Percentiles rank a stretch among this genome's conserved stretches.
Conservation (phyloP, 2,329 filamentous ascomycete species). For the Rutstroemia sydowiana region DNA sequence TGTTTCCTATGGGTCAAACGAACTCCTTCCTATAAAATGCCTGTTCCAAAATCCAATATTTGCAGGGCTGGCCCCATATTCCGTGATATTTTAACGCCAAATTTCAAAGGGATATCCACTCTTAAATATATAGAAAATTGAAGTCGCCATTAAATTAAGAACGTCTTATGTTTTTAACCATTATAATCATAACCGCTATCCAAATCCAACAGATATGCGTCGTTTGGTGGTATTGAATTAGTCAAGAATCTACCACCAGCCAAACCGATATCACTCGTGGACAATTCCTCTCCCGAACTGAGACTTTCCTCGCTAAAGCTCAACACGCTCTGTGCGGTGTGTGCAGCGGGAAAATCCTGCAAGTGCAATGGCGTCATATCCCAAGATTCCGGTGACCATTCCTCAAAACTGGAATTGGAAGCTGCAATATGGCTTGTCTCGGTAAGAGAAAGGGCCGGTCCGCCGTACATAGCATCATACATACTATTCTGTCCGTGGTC, state of each 20-base stretch:
- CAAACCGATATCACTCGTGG: slow-evolving; percentile 21
- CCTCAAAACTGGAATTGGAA: slow-evolving; percentile 23
- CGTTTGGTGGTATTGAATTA: background rate
- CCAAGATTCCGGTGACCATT: slow-evolving; percentile 54
- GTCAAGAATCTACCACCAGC: background rate
- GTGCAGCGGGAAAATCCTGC: slow-evolving; percentile 29
- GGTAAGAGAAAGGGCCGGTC: slow-evolving; percentile 36
- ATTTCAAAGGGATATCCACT: background rate
- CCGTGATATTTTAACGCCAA: slow-evolving; percentile 1
- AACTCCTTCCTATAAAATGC: background rate
- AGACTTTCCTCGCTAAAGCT: slow-evolving; percentile 55
- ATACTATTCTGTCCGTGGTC: slow-evolving; percentile 76
- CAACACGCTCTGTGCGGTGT: slow-evolving; percentile 44
- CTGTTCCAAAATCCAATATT: background rate
- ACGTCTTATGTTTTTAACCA: background rate
- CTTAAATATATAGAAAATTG: background rate
- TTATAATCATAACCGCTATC: background rate
- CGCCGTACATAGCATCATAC: slow-evolving; percentile 77
- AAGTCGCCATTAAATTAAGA: background rate
- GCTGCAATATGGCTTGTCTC: slow-evolving; percentile 10
- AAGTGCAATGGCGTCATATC: slow-evolving; percentile 32
- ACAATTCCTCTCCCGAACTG: slow-evolving; percentile 42
- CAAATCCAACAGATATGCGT: background rate
- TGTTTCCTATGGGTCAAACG: too few species aligned
- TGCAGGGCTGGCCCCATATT: too few species aligned